Base-by-base conservation (phyloP, 2,329 filamentous ascomycete species). In the Diaporthe citriasiana region DNA sequence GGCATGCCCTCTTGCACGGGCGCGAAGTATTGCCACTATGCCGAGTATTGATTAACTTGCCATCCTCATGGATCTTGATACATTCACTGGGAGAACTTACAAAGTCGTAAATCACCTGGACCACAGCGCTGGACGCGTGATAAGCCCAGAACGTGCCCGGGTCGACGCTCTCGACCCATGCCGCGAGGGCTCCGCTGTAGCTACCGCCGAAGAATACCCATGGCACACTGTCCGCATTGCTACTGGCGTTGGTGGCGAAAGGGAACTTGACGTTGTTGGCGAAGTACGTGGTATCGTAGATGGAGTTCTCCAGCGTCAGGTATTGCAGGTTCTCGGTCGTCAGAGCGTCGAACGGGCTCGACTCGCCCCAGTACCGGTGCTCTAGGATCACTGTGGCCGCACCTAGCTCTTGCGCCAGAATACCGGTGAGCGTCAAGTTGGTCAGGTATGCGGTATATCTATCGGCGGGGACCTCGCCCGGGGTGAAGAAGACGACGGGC, bases 101-200 rank as follows among this genome's bases (percentile, higher is more conserved):
- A 77, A 90, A 88, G 66, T 87, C 84, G 10, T 82, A 81, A 27
- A 90, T 82, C 0, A 86, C 83, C 79, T 91, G 80, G 0, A 90
- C 89, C 0, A 88, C 87, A 1, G 87, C 89, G 78, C 87, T 89
- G 15, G 87, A 88, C 27, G 88, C 86, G 76, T 89, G 87, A 78
- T 90, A 90, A 0, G 88, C 88, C 88, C 88, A 90, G 79, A 88
- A 89, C 0, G 88, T 90, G n/a, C 87, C 89, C 0, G 89, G 88
- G 13, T 85, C 84, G 22, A 85, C 81, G 17, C 83, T 82, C 33
- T 85, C 86, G 5, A 85, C 84, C 89, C 89, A 90, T 0, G 85
- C 88, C 1, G 88, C 80, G 60, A 91, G 82, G 0, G 88, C 88
- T 65, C 89, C 89, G 38, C 86, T 84, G 79, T 91, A 91, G 3